A percentile compares a stretch with the other conserved stretches of the same genome.
Conservation (phyloP, 2,329 filamentous ascomycete species). For the Nemania abortiva region DNA sequence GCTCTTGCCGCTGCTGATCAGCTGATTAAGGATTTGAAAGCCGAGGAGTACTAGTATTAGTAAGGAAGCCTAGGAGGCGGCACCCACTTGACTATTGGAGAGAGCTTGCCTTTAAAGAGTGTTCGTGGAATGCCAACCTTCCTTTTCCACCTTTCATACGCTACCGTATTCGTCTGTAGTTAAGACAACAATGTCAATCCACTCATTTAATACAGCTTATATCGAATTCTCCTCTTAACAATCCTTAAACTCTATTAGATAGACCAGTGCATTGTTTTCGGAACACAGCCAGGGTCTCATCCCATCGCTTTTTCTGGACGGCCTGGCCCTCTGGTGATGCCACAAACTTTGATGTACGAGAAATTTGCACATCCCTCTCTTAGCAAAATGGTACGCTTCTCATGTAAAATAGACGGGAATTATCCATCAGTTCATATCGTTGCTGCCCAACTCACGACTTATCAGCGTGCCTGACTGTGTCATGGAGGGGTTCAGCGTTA, state of each 20-base stretch:
- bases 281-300: slow-evolving; percentile 40
- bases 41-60: neutral
- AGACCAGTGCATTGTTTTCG: slow-evolving; percentile 16
- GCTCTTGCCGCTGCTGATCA: slow-evolving; percentile 35
- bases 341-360: slow-evolving; percentile 38
- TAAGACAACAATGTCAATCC: neutral
- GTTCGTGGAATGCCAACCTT: neutral
- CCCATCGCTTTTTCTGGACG: slow-evolving; percentile 38
- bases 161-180: neutral
- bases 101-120: neutral
- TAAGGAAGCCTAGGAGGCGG: neutral
- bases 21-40: neutral
- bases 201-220: neutral
- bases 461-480: neutral
- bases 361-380: neutral
- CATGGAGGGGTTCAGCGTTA: neutral
- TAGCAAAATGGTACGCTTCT: neutral
- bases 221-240: neutral
- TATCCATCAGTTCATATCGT: neutral
- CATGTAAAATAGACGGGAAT: neutral
- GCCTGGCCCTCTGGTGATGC: slow-evolving; percentile 31
- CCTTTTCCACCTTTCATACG: neutral
- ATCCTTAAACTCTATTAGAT: slow-evolving; percentile 13
- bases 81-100: neutral
- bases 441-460: neutral